Evolutionary conservation across 176 grass and related monocot genomes (phyloP), one percentile per base, ranked within the genome.

Genomic region (Carex kokanica): DNA sequence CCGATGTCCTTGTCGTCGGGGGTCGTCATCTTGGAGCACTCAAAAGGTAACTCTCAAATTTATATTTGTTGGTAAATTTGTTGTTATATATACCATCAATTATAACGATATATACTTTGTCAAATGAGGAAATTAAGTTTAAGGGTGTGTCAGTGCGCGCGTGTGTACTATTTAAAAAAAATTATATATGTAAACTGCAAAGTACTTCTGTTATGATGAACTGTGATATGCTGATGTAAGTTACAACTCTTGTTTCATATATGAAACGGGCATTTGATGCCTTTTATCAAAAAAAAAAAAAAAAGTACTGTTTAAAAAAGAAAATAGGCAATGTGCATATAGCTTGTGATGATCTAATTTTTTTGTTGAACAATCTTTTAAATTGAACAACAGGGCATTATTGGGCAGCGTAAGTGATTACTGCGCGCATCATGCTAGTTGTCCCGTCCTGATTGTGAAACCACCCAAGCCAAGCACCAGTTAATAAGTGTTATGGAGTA

Each of bases 371-470:
- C 11, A 18, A 8, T 84, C 69, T 70, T 84, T 84, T 74, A 14
- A 41, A 43, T 54, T 31, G 4, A 65, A 40, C 9, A 25, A 60
- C 74, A 87, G 88, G 78, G 74, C 58, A 56, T 64, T 88, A 25
- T 82, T 88, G 64, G 90, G 90, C 61, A 91, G 86, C 59, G 86
- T 88, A 61, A 91, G 84, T 43, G 80, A 88, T 61, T 86, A 91
- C 74, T 88, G 86, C 64, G 56, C 51, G 29, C 84, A 88, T 70
- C 80, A 84, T n/a, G 86, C 73, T 4, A 86, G 13, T 55, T 88
- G 87, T 80, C 73, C 86, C 1, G 61, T 88, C 38, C 51, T 91
- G 40, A 85, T 88, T 27, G 83, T 88, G 67, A 88, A 86, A 80
- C 89, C 16, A 75, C 79, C 8, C 60, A 74, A 74, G 45, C 5